These are phyloP conservation scores for Drechslera avenae DNA, from an alignment of 2,329 filamentous ascomycete genomes.

Conservation along the genomic window DNA sequence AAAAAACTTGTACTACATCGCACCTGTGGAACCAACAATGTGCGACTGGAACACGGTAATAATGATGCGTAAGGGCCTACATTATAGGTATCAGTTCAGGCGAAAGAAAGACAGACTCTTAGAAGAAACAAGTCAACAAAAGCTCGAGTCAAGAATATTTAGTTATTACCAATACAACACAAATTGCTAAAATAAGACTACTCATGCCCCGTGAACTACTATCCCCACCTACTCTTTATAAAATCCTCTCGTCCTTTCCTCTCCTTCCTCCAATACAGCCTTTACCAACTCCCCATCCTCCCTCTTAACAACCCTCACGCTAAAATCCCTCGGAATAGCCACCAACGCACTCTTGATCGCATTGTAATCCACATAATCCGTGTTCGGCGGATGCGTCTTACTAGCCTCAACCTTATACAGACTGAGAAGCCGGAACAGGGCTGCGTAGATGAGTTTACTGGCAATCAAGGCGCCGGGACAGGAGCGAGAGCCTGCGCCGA, in stretches of 20 bases:
- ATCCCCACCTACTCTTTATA: slow-evolving; percentile 47
- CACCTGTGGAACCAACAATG: too few relatives aligned
- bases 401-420: slow-evolving; percentile 58
- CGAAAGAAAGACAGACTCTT: too few relatives aligned
- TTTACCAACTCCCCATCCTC: slow-evolving; percentile 46
- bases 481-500: slow-evolving; percentile 58
- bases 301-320: slow-evolving; percentile 61
- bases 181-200: too few relatives aligned
- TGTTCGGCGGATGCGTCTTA: slow-evolving; percentile 60
- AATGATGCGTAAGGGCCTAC: too few relatives aligned
- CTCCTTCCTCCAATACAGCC: slow-evolving; percentile 52
- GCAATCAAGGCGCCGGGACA: slow-evolving; percentile 61
- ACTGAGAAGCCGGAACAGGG: slow-evolving; percentile 56
- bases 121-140: too few relatives aligned
- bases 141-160: too few relatives aligned
- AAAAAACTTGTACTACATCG: too few relatives aligned
- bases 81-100: too few relatives aligned
- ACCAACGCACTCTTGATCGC: slow-evolving; percentile 64
- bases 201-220: not conserved
- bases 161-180: too few relatives aligned
- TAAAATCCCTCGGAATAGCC: slow-evolving; percentile 64
- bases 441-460: slow-evolving; percentile 56
- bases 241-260: slow-evolving; percentile 55
- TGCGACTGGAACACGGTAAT: too few relatives aligned
- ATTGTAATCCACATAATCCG: slow-evolving; percentile 67